Percentiles rank a stretch among this genome's conserved stretches.
phyloP scores from a whole-genome alignment of 148 eudicot genomes.

The Vaccinium corymbosum region DNA sequence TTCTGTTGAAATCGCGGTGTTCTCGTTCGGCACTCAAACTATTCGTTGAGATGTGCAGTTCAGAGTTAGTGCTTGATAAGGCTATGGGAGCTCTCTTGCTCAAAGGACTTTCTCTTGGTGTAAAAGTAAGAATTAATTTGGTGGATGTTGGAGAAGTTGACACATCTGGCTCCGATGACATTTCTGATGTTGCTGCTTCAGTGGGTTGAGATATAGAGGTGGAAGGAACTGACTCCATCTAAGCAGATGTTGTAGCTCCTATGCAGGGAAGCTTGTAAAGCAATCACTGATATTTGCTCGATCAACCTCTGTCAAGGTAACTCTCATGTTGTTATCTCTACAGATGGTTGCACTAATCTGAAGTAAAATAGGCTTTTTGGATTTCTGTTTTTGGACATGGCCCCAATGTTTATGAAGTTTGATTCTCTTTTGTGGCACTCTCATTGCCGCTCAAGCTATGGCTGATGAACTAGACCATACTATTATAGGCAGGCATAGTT shows the following conservation, averaged over 20 bases:
- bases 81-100: constrained; percentile 24
- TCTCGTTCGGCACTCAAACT: constrained; percentile 20
- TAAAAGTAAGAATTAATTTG: constrained; percentile 14
- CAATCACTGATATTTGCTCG: not conserved
- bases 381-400: not conserved
- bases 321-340: not conserved
- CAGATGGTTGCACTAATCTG: not conserved
- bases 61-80: constrained; percentile 26
- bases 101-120: constrained; percentile 23
- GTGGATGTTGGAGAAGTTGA: constrained; percentile 15
- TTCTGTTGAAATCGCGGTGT: constrained; percentile 18
- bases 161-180: constrained; percentile 23
- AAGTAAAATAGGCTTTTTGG: constrained; percentile 5
- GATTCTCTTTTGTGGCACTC: not conserved
- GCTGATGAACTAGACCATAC: not conserved
- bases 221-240: not conserved
- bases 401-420: not conserved
- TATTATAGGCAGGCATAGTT: not conserved
- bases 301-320: constrained; percentile 7
- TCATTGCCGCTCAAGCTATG: not conserved
- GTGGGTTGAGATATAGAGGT: constrained; percentile 18
- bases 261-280: not conserved
- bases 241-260: not conserved
- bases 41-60: constrained; percentile 31
- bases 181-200: constrained; percentile 31